Evolutionary conservation across 2,329 filamentous ascomycete species (phyloP), one percentile per base, ranked within the genome.

Genomic region (Macrophomina pseudophaseolina): DNA sequence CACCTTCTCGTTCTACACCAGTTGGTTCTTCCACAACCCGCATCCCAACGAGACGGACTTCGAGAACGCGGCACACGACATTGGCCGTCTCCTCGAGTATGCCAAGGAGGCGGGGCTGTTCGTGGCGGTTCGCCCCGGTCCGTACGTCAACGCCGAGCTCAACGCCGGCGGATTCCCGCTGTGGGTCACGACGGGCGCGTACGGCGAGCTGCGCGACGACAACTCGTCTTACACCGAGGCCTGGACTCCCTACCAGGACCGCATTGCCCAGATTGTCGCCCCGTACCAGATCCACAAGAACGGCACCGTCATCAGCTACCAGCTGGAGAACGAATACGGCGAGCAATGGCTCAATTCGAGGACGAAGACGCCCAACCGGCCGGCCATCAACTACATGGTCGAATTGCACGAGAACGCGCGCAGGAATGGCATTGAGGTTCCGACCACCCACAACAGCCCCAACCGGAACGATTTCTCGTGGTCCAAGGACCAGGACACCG

Each of bases 141-240:
- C 87, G 0, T 90, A 90, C 66, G 83, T 88, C 67, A 90, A 90
- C 68, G 87, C 87, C 1, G 88, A 90, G 72, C 81, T 86, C 2
- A 88, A 85, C 68, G 86, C 84, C 1, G 87, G 88, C 38, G 87
- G 87, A 0, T 87, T 88, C 67, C 86, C 88, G 0, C 77, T 87
- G 1, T 90, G 87, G 87, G 74, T 87, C 7, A 89, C 87, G 0
- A 88, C 87, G 0, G 87, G 87, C 46, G 86, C 80, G 28, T 86
- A 87, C 63, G 86, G 87, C 2, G 71, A 74, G 28, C 76, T 87
- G 18, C 78, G 87, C 44, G 79, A 87, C 66, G 82, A 87, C 51
- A 81, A 88, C 66, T 73, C 81, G 3, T 78, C 81, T 52, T 87
- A 83, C 72, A 85, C 82, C 2, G 77, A 79, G 9, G 85, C 86